phyloP scores from a whole-genome alignment of 306 rosid genomes.

The Betula pendula region DNA sequence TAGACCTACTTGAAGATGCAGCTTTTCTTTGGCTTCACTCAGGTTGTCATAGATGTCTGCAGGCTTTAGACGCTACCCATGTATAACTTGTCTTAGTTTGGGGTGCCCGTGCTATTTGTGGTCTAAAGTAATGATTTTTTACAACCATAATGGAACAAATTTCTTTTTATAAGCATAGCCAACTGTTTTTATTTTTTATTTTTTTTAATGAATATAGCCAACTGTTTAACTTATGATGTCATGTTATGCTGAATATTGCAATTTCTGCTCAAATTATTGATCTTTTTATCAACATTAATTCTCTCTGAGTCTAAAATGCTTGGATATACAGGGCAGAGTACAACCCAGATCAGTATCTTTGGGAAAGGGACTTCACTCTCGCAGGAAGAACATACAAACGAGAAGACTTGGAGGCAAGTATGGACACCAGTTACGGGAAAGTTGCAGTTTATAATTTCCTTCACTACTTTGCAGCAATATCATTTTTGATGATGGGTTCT shows the following conservation, averaged over 20 bases:
- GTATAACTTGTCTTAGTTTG: not conserved
- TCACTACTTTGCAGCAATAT: slow-evolving; percentile 23
- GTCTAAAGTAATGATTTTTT: not conserved
- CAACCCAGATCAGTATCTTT: slow-evolving; percentile 89
- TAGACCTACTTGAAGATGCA: not conserved
- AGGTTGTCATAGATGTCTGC: not conserved
- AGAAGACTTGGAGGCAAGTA: slow-evolving; percentile 99
- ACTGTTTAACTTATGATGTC: not conserved
- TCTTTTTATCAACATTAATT: slow-evolving; percentile 17
- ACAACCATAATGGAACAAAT: not conserved
- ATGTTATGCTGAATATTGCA: not conserved
- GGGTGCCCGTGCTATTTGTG: not conserved
- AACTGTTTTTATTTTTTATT: not conserved
- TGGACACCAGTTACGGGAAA: slow-evolving; percentile 47
- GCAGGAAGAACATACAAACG: slow-evolving; percentile 80
- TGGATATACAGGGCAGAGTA: slow-evolving; percentile 77
- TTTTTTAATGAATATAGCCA: too few species aligned
- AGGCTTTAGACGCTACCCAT: not conserved
- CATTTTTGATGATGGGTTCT: slow-evolving; percentile 20
- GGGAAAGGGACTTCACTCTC: slow-evolving; percentile 88
- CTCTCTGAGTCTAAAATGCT: slow-evolving; percentile 28
- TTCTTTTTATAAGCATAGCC: not conserved
- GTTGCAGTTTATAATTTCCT: slow-evolving; percentile 17
- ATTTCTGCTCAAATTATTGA: slow-evolving; percentile 17
- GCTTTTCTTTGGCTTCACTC: slow-evolving; percentile 1